These are phyloP conservation scores for Talaromyces sp. DNA, from an alignment of 2,329 filamentous ascomycete species.

Conservation along the genomic window DNA sequence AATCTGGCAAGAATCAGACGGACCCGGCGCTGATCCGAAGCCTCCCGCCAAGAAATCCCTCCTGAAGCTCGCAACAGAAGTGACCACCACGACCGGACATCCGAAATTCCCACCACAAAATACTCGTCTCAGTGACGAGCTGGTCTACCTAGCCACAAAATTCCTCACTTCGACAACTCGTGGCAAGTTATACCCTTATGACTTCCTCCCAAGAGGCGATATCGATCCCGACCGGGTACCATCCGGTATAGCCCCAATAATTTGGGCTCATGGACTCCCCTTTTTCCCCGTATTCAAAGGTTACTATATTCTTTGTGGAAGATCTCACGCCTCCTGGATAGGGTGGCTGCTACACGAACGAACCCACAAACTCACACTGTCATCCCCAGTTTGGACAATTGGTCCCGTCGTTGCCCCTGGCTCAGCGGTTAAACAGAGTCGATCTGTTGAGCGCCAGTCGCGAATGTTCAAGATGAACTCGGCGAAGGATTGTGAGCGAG, in stretches of 20 bases:
- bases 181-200: constrained; percentile 16
- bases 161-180: constrained; percentile 1
- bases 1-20: constrained; percentile 3
- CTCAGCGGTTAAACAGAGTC: constrained; percentile 11
- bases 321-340: constrained; percentile 11
- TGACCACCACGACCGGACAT: constrained; percentile 1
- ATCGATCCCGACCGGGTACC: constrained; percentile 18
- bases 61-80: constrained; percentile 1
- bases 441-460: constrained; percentile 14
- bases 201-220: constrained; percentile 15
- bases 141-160: constrained; percentile 21
- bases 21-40: background rate
- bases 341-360: constrained; percentile 17
- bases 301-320: constrained; percentile 23
- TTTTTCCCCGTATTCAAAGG: constrained; percentile 25
- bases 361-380: background rate
- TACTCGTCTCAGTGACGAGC: constrained; percentile 22
- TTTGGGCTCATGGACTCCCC: constrained; percentile 23
- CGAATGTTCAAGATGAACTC: constrained; percentile 1
- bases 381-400: constrained; percentile 16
- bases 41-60: constrained; percentile 1
- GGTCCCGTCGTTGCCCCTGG: constrained; percentile 20
- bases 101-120: constrained; percentile 12
- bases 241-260: constrained; percentile 14
- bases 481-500: constrained; percentile 1